Evolutionary conservation across 75 land plant genomes (phyloP).

Genomic region (Picea glauca): DNA sequence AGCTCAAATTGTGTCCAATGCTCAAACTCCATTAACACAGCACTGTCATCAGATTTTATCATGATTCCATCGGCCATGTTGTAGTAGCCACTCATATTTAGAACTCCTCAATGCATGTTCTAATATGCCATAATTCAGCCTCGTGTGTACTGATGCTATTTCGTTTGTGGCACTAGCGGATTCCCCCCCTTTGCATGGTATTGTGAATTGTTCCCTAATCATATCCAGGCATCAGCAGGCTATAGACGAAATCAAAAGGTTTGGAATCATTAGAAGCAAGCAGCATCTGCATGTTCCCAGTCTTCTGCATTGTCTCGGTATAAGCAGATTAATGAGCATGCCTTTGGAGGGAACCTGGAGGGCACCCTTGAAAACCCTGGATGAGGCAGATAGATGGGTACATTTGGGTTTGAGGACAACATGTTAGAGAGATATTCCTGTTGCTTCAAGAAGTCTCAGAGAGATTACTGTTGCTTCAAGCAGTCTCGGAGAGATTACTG

Average conservation of each 20-base stretch:
- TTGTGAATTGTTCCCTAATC: too few species aligned
- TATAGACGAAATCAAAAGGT: slow-evolving; percentile 42
- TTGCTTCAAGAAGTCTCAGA: too few species aligned
- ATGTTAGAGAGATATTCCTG: slow-evolving; percentile 9
- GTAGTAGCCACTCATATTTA: not conserved
- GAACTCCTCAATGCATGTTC: not conserved
- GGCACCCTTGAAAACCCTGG: not conserved
- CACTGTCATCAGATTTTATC: slow-evolving; percentile 66
- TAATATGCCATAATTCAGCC: too few species aligned
- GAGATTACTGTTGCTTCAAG: not conserved
- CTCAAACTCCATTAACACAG: slow-evolving; percentile 44
- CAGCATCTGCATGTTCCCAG: not conserved
- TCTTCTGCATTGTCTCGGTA: not conserved
- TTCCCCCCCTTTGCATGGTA: too few species aligned
- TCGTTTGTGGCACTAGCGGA: too few species aligned
- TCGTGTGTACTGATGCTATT: too few species aligned
- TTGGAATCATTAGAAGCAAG: slow-evolving; percentile 35
- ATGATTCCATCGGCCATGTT: slow-evolving; percentile 8
- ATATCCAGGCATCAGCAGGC: slow-evolving; percentile 27
- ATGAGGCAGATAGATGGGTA: not conserved
- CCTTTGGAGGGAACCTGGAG: not conserved
- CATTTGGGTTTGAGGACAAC: too few species aligned
- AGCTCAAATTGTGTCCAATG: slow-evolving; percentile 26
- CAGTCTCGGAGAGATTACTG: not conserved
- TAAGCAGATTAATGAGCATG: not conserved